Evolutionary conservation across 2,329 filamentous ascomycete genomes (phyloP).

Genomic region (Penicillium sp.): DNA sequence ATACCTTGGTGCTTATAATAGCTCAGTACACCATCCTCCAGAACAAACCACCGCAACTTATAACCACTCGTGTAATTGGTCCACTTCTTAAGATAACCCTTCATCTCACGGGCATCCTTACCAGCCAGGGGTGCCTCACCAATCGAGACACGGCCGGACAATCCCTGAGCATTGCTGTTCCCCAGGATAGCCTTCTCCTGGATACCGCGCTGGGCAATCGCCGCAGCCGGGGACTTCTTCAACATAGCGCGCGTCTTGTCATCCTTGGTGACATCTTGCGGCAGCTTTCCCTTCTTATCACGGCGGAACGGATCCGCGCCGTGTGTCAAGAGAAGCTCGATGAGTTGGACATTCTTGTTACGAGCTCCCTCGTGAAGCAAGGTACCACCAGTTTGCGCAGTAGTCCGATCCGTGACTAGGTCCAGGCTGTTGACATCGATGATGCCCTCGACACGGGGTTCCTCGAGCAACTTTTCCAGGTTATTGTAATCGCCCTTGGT

Average conservation of each 20-base stretch:
- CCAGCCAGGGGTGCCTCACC: slow-evolving; percentile 66
- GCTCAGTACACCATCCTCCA: slow-evolving; percentile 95
- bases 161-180: slow-evolving; percentile 65
- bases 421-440: slow-evolving; percentile 93
- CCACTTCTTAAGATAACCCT: slow-evolving; percentile 99
- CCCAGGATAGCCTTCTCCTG: slow-evolving; percentile 97
- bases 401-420: slow-evolving; percentile 79
- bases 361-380: slow-evolving; percentile 91
- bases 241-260: slow-evolving; percentile 86
- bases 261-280: slow-evolving; percentile 95
- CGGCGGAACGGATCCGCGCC: slow-evolving; percentile 95
- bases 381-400: slow-evolving; percentile 83
- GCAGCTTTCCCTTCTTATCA: slow-evolving; percentile 92
- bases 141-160: slow-evolving; percentile 54
- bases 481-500: slow-evolving; percentile 74
- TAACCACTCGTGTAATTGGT: slow-evolving; percentile 98
- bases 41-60: slow-evolving; percentile 95
- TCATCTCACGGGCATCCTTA: slow-evolving; percentile 94
- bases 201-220: slow-evolving; percentile 90
- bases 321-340: slow-evolving; percentile 88
- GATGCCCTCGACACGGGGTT: slow-evolving; percentile 81
- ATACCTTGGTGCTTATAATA: slow-evolving; percentile 95
- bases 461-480: slow-evolving; percentile 80
- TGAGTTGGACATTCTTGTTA: slow-evolving; percentile 83
- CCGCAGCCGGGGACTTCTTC: slow-evolving; percentile 92